Conservation (phyloP, 1,139 yeast genomes). For the Geotrichum restrictum region DNA sequence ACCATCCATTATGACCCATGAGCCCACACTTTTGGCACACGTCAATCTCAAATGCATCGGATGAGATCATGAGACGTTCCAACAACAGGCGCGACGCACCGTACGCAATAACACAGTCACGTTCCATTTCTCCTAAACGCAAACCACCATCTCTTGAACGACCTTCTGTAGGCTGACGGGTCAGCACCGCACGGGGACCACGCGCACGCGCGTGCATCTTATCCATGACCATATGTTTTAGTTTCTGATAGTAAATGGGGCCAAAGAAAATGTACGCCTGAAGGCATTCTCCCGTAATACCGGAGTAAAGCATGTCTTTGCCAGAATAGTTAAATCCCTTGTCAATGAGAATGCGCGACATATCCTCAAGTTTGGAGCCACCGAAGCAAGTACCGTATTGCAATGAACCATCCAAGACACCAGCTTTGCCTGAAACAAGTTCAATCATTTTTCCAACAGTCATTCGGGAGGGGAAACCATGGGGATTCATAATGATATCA, state of each 20-base stretch:
- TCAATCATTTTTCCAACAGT: slow-evolving; percentile 99
- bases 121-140: slow-evolving; percentile 98
- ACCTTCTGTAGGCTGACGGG: slow-evolving; percentile 99
- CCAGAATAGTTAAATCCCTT: slow-evolving; percentile 94
- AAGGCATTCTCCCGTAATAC: slow-evolving; percentile 94
- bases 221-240: slow-evolving; percentile 98
- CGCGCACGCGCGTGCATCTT: slow-evolving; percentile 99
- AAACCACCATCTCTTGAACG: slow-evolving; percentile 98
- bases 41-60: slow-evolving; percentile 97
- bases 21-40: slow-evolving; percentile 94
- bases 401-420: slow-evolving; percentile 83
- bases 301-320: slow-evolving; percentile 96
- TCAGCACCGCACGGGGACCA: slow-evolving; percentile 96
- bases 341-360: slow-evolving; percentile 88
- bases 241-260: slow-evolving; percentile 94
- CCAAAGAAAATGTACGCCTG: slow-evolving; percentile 98
- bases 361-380: slow-evolving; percentile 89
- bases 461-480: slow-evolving; percentile 99
- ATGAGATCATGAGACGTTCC: slow-evolving; percentile 93
- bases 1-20: slow-evolving; percentile 97
- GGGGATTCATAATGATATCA: slow-evolving; percentile 97
- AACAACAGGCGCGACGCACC: slow-evolving; percentile 94
- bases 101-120: slow-evolving; percentile 98
- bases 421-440: slow-evolving; percentile 93
- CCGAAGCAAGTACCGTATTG: slow-evolving; percentile 99